Conservation (phyloP, 306 rosid genomes). For the Corylus americana region DNA sequence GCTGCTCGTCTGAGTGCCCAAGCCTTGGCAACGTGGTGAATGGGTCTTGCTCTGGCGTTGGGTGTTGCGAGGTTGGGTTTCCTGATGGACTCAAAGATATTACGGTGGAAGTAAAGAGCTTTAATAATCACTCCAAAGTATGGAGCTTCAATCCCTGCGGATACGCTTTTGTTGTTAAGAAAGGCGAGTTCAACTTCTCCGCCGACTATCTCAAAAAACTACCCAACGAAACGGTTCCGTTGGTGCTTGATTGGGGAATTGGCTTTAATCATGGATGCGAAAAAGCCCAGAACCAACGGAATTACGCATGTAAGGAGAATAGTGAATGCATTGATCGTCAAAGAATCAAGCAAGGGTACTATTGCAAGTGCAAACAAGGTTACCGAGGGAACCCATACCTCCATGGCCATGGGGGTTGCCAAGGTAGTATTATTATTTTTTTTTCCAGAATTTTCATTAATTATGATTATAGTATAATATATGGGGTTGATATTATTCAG, state of each 20-base stretch:
- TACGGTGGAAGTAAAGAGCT: neutral
- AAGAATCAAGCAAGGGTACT: slow-evolving; percentile 17
- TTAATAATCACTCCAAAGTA: rapidly evolving
- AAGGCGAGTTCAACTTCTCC: slow-evolving; percentile 33
- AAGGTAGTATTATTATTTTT: too few species aligned
- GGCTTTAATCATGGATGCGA: slow-evolving; percentile 15
- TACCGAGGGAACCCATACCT: slow-evolving; percentile 39
- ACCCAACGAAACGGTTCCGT: neutral
- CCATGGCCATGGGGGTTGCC: slow-evolving; percentile 24
- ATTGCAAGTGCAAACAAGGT: slow-evolving; percentile 34
- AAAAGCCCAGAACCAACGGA: neutral
- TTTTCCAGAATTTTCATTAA: too few species aligned
- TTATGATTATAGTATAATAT: neutral
- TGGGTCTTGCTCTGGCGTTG: slow-evolving; percentile 22
- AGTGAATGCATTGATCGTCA: neutral
- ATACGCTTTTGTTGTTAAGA: slow-evolving; percentile 30
- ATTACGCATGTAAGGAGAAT: too few species aligned
- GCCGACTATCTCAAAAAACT: neutral
- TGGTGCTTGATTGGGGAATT: slow-evolving; percentile 43
- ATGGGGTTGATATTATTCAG: neutral
- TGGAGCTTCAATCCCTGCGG: slow-evolving; percentile 33
- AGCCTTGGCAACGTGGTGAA: neutral
- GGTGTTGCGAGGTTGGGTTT: slow-evolving; percentile 29
- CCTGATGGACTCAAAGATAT: slow-evolving; percentile 3
- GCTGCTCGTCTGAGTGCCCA: neutral